Conservation (phyloP, 345 rosid species). For the Carallia pectinifolia region DNA sequence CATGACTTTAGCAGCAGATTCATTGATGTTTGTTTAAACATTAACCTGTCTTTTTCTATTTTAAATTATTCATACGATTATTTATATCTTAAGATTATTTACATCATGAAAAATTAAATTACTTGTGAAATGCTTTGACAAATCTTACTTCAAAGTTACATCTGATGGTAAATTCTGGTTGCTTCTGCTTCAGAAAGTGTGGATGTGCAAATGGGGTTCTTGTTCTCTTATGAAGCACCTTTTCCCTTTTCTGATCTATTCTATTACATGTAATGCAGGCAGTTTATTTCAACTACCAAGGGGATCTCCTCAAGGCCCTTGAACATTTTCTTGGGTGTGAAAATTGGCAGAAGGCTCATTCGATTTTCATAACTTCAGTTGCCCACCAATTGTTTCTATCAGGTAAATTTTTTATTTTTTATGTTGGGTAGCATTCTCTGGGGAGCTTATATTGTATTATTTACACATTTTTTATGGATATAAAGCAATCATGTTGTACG, state of each 20-base stretch:
- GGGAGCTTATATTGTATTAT: conserved; percentile 8
- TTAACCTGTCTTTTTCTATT: too few species aligned
- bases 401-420: conserved; percentile 42
- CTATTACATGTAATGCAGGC: conserved; percentile 53
- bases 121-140: not conserved
- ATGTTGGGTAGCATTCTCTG: conserved; percentile 6
- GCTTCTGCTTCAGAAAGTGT: not conserved
- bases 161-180: not conserved
- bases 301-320: conserved; percentile 70
- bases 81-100: too few species aligned
- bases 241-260: conserved; percentile 16
- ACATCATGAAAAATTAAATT: too few species aligned
- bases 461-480: too few species aligned
- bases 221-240: conserved; percentile 8
- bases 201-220: not conserved
- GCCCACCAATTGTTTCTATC: conserved; percentile 71
- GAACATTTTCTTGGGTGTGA: conserved; percentile 82
- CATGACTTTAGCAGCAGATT: too few species aligned
- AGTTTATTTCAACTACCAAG: conserved; percentile 62
- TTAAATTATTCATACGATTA: too few species aligned
- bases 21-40: too few species aligned
- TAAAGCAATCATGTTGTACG: too few species aligned
- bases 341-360: conserved; percentile 92
- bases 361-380: conserved; percentile 70
- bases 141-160: not conserved